These are phyloP conservation scores for Sporothrix brunneoviolacea DNA, from an alignment of 2,329 filamentous ascomycete genomes.

Conservation along the genomic window DNA sequence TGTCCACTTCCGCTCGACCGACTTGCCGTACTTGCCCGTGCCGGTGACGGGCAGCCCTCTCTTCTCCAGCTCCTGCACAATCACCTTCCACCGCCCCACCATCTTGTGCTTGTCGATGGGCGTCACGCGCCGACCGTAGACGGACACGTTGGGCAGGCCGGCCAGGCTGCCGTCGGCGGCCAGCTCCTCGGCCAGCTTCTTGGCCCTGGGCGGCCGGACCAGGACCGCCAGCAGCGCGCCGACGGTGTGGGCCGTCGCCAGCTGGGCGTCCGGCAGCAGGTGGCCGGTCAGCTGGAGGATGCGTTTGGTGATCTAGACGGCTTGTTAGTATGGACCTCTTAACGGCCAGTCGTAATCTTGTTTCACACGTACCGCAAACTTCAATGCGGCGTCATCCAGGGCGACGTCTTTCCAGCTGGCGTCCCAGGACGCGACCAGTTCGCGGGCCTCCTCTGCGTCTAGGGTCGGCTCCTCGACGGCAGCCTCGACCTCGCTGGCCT, in stretches of 20 bases:
- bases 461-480: constrained; percentile 13
- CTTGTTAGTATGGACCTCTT: too few species aligned
- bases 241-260: constrained; percentile 50
- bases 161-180: constrained; percentile 38
- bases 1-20: constrained; percentile 19
- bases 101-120: constrained; percentile 63
- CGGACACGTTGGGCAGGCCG: constrained; percentile 60
- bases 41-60: constrained; percentile 25
- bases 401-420: constrained; percentile 51
- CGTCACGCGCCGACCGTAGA: constrained; percentile 59
- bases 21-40: constrained; percentile 18
- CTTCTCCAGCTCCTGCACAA: constrained; percentile 27
- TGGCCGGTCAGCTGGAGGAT: constrained; percentile 75
- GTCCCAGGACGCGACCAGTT: constrained; percentile 40
- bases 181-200: constrained; percentile 59
- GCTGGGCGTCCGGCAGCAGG: constrained; percentile 62
- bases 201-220: constrained; percentile 46
- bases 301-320: constrained; percentile 68
- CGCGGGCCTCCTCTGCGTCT: constrained; percentile 34
- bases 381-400: constrained; percentile 52
- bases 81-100: constrained; percentile 34
- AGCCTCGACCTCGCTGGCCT: constrained; percentile 12
- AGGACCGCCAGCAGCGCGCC: constrained; percentile 49
- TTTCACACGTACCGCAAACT: constrained; percentile 66
- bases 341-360: too few species aligned